phyloP scores from a whole-genome alignment of 148 eudicot species.

The Arbutus unedo region DNA sequence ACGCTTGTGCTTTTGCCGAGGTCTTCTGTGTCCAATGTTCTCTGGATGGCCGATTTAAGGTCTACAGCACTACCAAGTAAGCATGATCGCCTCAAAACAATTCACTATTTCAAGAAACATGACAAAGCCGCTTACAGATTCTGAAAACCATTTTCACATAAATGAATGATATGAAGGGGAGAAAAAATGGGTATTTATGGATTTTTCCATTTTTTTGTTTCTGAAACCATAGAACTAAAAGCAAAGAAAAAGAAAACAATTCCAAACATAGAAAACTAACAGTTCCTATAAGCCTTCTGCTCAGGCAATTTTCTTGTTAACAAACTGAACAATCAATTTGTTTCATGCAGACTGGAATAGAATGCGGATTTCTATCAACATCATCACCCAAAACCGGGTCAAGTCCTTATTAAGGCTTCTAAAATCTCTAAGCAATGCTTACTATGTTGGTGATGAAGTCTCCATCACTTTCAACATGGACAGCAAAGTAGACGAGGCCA shows the following conservation, averaged over 20 bases:
- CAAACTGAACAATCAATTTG: neutral
- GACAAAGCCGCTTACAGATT: no score
- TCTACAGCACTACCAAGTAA: conserved; percentile 89
- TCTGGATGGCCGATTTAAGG: conserved; percentile 97
- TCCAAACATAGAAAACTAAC: no score
- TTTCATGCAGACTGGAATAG: conserved; percentile 74
- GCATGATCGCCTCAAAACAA: neutral
- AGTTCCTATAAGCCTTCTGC: neutral
- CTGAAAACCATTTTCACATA: no score
- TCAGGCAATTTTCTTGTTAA: neutral
- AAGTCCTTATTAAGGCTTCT: conserved; percentile 69
- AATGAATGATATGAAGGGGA: no score
- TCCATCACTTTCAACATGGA: conserved; percentile 87
- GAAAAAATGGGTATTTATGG: no score
- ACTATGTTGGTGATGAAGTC: conserved; percentile 76
- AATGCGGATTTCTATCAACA: conserved; percentile 71
- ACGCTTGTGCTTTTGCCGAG: conserved; percentile 67
- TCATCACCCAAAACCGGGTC: conserved; percentile 80
- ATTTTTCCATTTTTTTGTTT: no score
- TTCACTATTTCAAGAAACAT: no score
- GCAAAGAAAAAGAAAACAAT: no score
- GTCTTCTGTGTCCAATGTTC: conserved; percentile 64
- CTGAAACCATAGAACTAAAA: no score
- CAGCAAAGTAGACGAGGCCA: conserved; percentile 74
- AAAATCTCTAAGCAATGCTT: conserved; percentile 66